Base-by-base conservation (phyloP, 768 basidiomycete genomes). In the Termitomyces sp. region DNA sequence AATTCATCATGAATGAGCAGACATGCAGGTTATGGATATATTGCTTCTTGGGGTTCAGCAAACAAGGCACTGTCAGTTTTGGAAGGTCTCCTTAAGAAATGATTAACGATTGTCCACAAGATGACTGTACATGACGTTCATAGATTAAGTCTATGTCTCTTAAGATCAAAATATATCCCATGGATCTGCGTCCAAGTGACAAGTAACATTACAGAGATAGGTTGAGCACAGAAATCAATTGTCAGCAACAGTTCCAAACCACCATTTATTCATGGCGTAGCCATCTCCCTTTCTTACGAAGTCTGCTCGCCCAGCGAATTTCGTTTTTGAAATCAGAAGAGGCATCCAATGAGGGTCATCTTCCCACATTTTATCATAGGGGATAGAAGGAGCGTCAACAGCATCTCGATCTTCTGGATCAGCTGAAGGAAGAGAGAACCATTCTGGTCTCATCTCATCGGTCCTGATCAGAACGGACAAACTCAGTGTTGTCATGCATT, bases 361-460 rank as follows among this genome's bases (percentile, higher is more conserved):
- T 1, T 79, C 50, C 35, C 35, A 51, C 50, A 51, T 51, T 20
- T 23, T 51, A 4, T 51, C 50, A 16, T 36, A 36, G 14, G 33
- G 50, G 23, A 51, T 83, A 0, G 72, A 64, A 30, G 73, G 69
- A 5, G 73, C 61, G 26, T 63, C 58, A n/a, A 13, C 2, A 49
- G 44, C 26, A 43, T 23, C 38, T 46, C 40, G 10, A 13, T 32
- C 49, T 43, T 43, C 43, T 41, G 47, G 43, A 33, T 32, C 8
- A 53, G 55, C 51, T 28, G 50, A 61, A 62, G 65, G 58, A 26
- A 79, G 64, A 16, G 79, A 72, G 68, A 91, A 93, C 93, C 93
- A 95, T 66, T 84, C 69, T 0, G 93, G 93, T 20, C 78, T 79
- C 93, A 95, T 95, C 69, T 95, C 93, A 35, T 95, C 92, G 0